Conservation (phyloP, 441 rosid genomes). For the Melastoma candidum region DNA sequence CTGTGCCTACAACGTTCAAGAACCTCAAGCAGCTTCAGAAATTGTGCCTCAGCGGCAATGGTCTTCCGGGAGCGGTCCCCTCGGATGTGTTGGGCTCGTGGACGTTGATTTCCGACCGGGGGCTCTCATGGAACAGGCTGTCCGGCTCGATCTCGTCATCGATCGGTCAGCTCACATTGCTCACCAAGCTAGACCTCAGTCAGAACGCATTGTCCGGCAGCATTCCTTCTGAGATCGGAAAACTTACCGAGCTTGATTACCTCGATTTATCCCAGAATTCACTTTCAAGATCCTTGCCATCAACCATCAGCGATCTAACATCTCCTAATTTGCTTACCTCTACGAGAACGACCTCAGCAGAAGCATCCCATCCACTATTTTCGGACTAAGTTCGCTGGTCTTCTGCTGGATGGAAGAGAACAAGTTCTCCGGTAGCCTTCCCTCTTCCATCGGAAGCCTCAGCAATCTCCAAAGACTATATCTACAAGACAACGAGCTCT, state of each 20-base stretch:
- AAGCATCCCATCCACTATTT: constrained; percentile 35
- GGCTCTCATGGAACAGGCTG: constrained; percentile 36
- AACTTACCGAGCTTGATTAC: constrained; percentile 24
- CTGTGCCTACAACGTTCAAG: constrained; percentile 31
- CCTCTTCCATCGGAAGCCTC: constrained; percentile 40
- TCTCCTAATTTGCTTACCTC: constrained; percentile 27
- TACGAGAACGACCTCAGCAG: constrained; percentile 33
- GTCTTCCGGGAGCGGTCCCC: constrained; percentile 29
- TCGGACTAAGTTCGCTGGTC: constrained; percentile 29
- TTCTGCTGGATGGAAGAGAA: constrained; percentile 41
- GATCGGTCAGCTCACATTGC: constrained; percentile 23
- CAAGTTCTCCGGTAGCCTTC: constrained; percentile 37
- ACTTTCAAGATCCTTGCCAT: constrained; percentile 33
- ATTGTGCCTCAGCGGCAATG: constrained; percentile 31
- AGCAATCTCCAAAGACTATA: constrained; percentile 31
- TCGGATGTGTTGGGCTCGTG: constrained; percentile 17
- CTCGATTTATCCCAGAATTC: constrained; percentile 42
- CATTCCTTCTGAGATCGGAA: constrained; percentile 32
- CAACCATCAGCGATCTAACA: constrained; percentile 32
- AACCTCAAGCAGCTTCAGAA: constrained; percentile 21
- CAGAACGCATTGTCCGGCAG: constrained; percentile 33
- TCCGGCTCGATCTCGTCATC: constrained; percentile 28
- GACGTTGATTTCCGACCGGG: constrained; percentile 27
- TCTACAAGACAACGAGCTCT: constrained; percentile 43
- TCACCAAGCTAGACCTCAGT: constrained; percentile 35